Evolutionary conservation across 768 basidiomycete genomes (phyloP), one percentile per base, ranked within the genome.

Genomic region (Suillus spraguei): DNA sequence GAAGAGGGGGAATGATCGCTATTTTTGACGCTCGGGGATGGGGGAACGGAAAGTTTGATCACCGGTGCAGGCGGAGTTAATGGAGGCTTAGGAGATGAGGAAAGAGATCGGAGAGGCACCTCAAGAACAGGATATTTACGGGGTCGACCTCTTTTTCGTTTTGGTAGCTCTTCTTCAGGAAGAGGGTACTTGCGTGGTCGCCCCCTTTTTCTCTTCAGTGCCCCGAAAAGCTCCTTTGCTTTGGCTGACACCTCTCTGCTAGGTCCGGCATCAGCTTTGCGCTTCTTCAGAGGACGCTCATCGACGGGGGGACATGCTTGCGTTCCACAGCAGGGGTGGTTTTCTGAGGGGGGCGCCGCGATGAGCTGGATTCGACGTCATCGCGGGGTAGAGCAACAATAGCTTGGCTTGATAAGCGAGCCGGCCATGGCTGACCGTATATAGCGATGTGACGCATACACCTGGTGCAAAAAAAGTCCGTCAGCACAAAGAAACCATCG

Each of bases 361-460:
- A 78, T 24, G 80, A 67, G 11, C 50, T 36, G 22, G 64, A n/a
- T 58, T 75, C 72, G 44, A 63, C 42, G 73, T 79, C 65, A 85
- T 86, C 85, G 22, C 83, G 80, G 46, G 80, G 79, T 42, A 78
- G 68, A 6, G 76, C 70, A 17, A 85, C 83, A 41, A 20, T 0
- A 55, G 83, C 82, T 41, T 80, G 76, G 44, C 65, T 73, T 20
- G 83, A 77, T 17, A 85, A 69, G 60, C 92, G 88, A 56, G 80
- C 78, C 24, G 92, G 92, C 92, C 92, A 94, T 3, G 83, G 74
- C 60, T 82, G 79, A 2, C 81, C 82, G 74, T 93, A 94, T 63
- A 94, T 94, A 13, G 89, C 91, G 68, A 81, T 84, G 73, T 94
- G 92, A 22, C 92, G 88, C 75, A 93, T 81, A 72, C 92, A 94